phyloP scores from a whole-genome alignment of 1,139 yeast genomes.

The Nakaseomyces delphensis region DNA sequence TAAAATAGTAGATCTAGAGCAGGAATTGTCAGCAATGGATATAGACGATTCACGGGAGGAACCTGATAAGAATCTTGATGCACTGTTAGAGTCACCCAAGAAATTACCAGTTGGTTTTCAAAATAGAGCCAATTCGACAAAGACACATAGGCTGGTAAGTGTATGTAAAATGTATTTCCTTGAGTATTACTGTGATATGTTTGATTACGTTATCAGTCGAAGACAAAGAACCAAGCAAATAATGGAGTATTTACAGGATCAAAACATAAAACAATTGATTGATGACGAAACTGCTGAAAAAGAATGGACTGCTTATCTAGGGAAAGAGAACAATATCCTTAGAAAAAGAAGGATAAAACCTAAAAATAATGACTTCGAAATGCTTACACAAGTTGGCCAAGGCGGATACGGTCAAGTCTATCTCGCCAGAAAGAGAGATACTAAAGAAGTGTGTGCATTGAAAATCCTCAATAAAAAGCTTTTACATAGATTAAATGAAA shows the following conservation, averaged over 20 bases:
- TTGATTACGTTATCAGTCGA: constrained; percentile 83
- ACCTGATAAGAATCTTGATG: constrained; percentile 17
- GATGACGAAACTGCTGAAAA: constrained; percentile 37
- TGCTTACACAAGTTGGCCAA: constrained; percentile 97
- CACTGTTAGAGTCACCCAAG: constrained; percentile 30
- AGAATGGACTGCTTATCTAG: constrained; percentile 76
- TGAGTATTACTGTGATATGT: constrained; percentile 93
- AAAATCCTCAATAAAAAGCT: constrained; percentile 84
- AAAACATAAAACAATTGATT: constrained; percentile 34
- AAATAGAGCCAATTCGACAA: constrained; percentile 57
- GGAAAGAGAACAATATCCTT: constrained; percentile 75
- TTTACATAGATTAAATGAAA: constrained; percentile 83
- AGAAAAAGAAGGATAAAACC: constrained; percentile 88
- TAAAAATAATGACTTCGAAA: constrained; percentile 88
- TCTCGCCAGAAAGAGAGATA: constrained; percentile 86
- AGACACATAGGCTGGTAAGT: constrained; percentile 78
- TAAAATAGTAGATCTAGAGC: constrained; percentile 11
- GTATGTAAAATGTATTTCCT: constrained; percentile 74
- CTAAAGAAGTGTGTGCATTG: constrained; percentile 91
- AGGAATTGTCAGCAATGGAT: constrained; percentile 24
- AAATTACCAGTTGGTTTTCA: constrained; percentile 45
- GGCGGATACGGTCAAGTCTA: constrained; percentile 99
- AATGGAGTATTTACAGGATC: constrained; percentile 42
- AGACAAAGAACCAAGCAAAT: constrained; percentile 70
- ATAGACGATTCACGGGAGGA: constrained; percentile 23